These are phyloP conservation scores for Solidago caesia DNA, from an alignment of 129 eudicot genomes.

Conservation along the genomic window DNA sequence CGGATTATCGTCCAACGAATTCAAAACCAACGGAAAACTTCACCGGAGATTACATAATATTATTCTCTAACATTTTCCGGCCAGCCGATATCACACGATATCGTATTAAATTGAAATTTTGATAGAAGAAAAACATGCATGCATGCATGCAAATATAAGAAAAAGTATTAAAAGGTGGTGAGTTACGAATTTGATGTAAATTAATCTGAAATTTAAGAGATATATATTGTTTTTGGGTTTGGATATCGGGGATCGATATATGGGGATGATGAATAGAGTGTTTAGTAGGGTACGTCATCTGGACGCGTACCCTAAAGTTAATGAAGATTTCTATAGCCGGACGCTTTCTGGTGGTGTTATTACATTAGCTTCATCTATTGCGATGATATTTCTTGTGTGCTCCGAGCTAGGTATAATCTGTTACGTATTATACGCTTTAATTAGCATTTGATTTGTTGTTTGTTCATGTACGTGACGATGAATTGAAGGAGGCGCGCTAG, in stretches of 20 bases:
- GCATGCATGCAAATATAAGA: slow-evolving; percentile 7
- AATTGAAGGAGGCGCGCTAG: too few relatives aligned
- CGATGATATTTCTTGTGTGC: slow-evolving; percentile 63
- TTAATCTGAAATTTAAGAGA: not conserved
- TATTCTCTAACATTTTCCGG: slow-evolving; percentile 32
- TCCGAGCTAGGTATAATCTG: slow-evolving; percentile 62
- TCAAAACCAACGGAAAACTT: slow-evolving; percentile 27
- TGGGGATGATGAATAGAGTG: slow-evolving; percentile 48
- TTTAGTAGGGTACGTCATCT: slow-evolving; percentile 56
- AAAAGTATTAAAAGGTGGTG: slow-evolving; percentile 11
- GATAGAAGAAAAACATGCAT: not conserved
- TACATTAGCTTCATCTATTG: slow-evolving; percentile 61
- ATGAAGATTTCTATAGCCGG: slow-evolving; percentile 88
- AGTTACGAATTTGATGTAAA: slow-evolving; percentile 2
- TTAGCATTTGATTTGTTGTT: slow-evolving; percentile 3
- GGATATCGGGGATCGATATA: slow-evolving; percentile 8
- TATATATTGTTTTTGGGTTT: not conserved
- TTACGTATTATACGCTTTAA: not conserved
- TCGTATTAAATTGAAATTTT: not conserved
- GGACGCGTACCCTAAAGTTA: slow-evolving; percentile 81
- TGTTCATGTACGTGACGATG: not conserved
- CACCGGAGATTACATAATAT: slow-evolving; percentile 22
- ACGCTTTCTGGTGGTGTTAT: slow-evolving; percentile 78
- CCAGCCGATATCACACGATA: slow-evolving; percentile 8
- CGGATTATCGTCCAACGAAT: slow-evolving; percentile 28